Conservation (phyloP, 257 asterid species). For the Scutellaria barbata region DNA sequence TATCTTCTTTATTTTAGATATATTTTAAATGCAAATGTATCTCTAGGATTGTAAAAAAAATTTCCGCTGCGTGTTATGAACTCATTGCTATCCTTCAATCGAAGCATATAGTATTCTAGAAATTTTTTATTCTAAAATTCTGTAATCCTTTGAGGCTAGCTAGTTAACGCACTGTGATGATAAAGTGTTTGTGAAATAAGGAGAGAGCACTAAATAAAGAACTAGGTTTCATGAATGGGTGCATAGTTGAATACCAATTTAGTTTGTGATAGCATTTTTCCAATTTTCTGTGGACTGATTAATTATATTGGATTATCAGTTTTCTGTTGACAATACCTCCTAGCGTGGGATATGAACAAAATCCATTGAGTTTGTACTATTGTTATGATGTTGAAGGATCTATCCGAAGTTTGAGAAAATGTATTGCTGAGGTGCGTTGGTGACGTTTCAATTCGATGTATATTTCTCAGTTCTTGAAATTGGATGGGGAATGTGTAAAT, state of each 20-base stretch:
- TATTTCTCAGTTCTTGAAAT: neutral
- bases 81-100: too few relatives aligned
- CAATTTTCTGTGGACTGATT: slow-evolving; percentile 36
- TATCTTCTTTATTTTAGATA: too few relatives aligned
- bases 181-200: neutral
- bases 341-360: slow-evolving; percentile 93
- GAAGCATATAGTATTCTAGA: neutral
- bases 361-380: slow-evolving; percentile 88
- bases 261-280: slow-evolving; percentile 20
- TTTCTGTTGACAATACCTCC: slow-evolving; percentile 93
- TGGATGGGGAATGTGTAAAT: neutral
- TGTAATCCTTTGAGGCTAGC: neutral
- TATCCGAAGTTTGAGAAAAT: slow-evolving; percentile 55
- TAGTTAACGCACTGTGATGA: neutral
- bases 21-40: too few relatives aligned
- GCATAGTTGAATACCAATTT: neutral
- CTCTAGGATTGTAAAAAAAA: too few relatives aligned
- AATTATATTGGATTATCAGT: slow-evolving; percentile 49
- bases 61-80: too few relatives aligned
- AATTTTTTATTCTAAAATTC: neutral
- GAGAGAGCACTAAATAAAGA: neutral
- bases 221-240: neutral
- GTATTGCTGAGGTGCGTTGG: slow-evolving; percentile 87
- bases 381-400: slow-evolving; percentile 81
- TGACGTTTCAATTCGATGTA: neutral